Base-by-base conservation (phyloP, 257 asterid species). In the Echium plantagineum region DNA sequence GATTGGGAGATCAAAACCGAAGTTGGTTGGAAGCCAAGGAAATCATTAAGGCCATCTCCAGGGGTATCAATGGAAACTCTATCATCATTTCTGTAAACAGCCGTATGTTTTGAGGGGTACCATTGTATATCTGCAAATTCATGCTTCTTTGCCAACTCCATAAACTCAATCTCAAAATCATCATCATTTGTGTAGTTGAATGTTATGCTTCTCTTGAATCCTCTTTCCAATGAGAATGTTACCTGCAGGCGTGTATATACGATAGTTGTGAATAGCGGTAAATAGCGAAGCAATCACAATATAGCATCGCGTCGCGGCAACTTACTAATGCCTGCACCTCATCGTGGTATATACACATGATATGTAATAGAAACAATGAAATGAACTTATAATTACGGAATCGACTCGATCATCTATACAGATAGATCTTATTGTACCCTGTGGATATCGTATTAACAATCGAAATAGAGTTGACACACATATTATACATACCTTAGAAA, bases 71-170 rank as follows among this genome's bases (percentile, higher is more conserved):
- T 10, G 8, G 96, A 76, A 56, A 83, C 76, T 21, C 97, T 77
- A 48, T 75, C 57, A 10, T 90, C 97, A 69, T 87, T 83, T 62
- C 89, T 75, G 42, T 85, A 85, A 7, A 90, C 95, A 0, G 86
- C 95, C 0, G 70, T 74, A n/a, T 72, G 81, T 57, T 26, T 63
- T 6, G 97, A 90, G n/a, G 97, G 97, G 63, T 87, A 87, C 97
- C 97, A 90, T 31, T 83, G 96, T 28, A 90, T 79, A 65, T 90
- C 94, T 8, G 83, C 97, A 63, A 87, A 90, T 76, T 90, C 97
- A 2, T 83, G 75, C 38, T 64, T 77, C 32, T 66, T 83, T 22
- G 77, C 88, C 63, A 87, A 94, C 13, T 77, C 80, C 66, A 80
- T 65, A 28, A 72, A 76, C 18, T 84, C 82, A 15, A 77, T 76